phyloP scores from a whole-genome alignment of 768 basidiomycete genomes.

The Clitopilus hobsonii region DNA sequence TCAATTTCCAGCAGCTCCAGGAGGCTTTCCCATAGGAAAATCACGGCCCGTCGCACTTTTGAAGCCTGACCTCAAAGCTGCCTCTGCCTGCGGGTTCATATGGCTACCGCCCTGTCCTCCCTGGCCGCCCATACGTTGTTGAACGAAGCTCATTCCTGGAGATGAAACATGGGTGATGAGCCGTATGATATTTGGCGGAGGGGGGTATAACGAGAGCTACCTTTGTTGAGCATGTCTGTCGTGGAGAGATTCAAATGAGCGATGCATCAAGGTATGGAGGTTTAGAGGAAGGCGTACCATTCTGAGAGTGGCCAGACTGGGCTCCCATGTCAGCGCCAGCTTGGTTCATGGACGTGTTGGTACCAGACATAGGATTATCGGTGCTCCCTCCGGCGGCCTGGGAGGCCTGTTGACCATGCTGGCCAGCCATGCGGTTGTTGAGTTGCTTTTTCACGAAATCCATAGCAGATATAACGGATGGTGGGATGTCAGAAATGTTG shows the following conservation, averaged over 20 bases:
- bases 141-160: neutral
- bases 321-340: neutral
- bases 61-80: neutral
- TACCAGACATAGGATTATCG: neutral
- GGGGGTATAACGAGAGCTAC: neutral
- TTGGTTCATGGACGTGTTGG: neutral
- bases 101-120: neutral
- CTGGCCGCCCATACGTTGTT: neutral
- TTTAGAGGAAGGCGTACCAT: neutral
- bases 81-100: neutral
- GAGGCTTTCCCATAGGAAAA: conserved; percentile 1
- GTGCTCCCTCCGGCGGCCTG: neutral
- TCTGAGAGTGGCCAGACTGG: neutral
- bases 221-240: neutral
- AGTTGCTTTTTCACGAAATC: neutral
- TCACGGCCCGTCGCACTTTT: neutral
- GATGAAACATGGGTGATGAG: neutral
- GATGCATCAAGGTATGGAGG: neutral
- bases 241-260: neutral
- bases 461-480: neutral
- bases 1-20: neutral
- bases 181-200: neutral
- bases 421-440: neutral
- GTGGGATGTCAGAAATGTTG: neutral
- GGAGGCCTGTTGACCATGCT: neutral